phyloP scores from a whole-genome alignment of 1,139 yeast species.

The Pichia cactophila region DNA sequence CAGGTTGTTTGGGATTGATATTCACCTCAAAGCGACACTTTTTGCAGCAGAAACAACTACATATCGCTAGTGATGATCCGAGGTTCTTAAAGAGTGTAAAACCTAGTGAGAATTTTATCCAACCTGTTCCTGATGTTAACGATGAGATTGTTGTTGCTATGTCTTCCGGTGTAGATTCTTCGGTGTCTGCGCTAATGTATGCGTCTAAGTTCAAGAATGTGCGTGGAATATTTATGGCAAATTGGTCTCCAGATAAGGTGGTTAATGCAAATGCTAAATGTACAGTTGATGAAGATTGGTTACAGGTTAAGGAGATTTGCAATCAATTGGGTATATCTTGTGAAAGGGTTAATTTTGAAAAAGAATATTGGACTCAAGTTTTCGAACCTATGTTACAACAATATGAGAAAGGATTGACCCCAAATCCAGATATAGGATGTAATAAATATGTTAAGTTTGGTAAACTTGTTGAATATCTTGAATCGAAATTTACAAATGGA shows the following conservation, averaged over 20 bases:
- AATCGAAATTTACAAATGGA: constrained; percentile 19
- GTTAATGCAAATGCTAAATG: constrained; percentile 37
- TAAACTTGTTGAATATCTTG: constrained; percentile 49
- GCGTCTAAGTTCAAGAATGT: constrained; percentile 46
- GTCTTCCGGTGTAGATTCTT: constrained; percentile 97
- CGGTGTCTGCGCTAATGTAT: constrained; percentile 76
- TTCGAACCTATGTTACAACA: constrained; percentile 82
- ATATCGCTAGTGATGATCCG: not conserved
- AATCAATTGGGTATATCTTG: constrained; percentile 55
- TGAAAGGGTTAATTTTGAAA: constrained; percentile 75
- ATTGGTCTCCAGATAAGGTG: constrained; percentile 52
- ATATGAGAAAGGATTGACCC: constrained; percentile 71
- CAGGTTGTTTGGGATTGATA: not conserved
- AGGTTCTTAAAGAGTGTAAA: not conserved
- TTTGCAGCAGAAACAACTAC: not conserved
- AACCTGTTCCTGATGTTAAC: constrained; percentile 38
- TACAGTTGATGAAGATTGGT: constrained; percentile 76
- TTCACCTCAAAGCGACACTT: not conserved
- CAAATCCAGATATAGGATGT: constrained; percentile 92
- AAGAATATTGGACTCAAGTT: constrained; percentile 87
- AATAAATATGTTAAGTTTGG: constrained; percentile 86
- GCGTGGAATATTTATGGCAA: constrained; percentile 83
- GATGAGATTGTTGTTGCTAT: constrained; percentile 77
- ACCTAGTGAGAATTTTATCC: constrained; percentile 24
- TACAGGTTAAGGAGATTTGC: constrained; percentile 66